Percentiles rank a stretch among this genome's conserved stretches.
phyloP scores from a whole-genome alignment of 805 yeast genomes.

The Metschnikowia bowlesiae region DNA sequence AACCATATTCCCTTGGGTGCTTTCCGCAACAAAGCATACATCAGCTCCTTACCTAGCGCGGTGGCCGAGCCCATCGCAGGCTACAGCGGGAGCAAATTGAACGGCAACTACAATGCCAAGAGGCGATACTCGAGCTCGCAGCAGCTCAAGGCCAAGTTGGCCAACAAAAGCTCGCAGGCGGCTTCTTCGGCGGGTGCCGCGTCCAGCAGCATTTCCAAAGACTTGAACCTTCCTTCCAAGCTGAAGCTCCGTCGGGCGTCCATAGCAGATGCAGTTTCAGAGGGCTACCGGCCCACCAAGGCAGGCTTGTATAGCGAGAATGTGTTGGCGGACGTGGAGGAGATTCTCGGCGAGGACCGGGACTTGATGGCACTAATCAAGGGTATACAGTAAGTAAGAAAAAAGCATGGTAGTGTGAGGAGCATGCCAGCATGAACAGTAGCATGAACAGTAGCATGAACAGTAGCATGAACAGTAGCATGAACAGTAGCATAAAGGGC shows the following conservation, averaged over 20 bases:
- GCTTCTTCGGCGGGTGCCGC: neutral
- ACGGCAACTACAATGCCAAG: constrained; percentile 21
- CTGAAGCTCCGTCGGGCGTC: constrained; percentile 56
- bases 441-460: too few relatives aligned
- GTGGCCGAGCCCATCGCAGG: constrained; percentile 25
- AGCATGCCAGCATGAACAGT: too few relatives aligned
- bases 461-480: neutral
- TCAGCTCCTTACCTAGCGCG: constrained; percentile 21
- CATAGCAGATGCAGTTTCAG: constrained; percentile 69
- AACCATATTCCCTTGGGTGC: constrained; percentile 77
- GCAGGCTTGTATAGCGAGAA: constrained; percentile 74
- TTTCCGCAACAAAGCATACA: constrained; percentile 63
- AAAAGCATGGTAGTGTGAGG: too few relatives aligned
- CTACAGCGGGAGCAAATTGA: constrained; percentile 25
- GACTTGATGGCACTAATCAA: constrained; percentile 42
- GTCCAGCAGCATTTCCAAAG: constrained; percentile 10
- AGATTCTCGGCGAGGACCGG: constrained; percentile 51
- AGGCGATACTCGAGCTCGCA: constrained; percentile 10
- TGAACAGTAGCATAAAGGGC: too few relatives aligned
- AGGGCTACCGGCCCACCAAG: constrained; percentile 70
- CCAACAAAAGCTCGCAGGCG: constrained; percentile 9
- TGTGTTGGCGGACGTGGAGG: constrained; percentile 71
- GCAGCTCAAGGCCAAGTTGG: constrained; percentile 13
- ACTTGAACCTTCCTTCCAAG: constrained; percentile 23
- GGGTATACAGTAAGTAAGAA: constrained; percentile 14